Evolutionary conservation across 2,329 filamentous ascomycete genomes (phyloP).

Genomic region (Fusarium agapanthi): DNA sequence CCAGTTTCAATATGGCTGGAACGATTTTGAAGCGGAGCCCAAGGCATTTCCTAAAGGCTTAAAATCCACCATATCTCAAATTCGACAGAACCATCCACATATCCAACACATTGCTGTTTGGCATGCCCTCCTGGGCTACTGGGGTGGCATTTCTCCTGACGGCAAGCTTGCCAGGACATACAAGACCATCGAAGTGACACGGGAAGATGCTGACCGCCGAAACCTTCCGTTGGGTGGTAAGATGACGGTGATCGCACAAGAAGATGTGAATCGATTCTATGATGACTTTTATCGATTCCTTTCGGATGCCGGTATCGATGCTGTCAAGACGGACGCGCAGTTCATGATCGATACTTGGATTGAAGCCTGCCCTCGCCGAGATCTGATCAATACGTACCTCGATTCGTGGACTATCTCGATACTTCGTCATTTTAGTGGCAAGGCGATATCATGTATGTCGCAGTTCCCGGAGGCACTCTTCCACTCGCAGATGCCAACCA

Average conservation of each 20-base stretch:
- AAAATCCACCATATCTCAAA: conserved; percentile 72
- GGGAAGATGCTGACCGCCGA: conserved; percentile 57
- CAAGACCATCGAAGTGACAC: conserved; percentile 71
- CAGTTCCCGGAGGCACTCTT: conserved; percentile 88
- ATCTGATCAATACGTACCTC: conserved; percentile 79
- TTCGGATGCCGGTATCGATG: conserved; percentile 76
- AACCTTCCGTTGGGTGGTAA: conserved; percentile 65
- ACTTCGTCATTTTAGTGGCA: conserved; percentile 79
- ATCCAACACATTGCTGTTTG: conserved; percentile 90
- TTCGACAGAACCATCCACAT: conserved; percentile 74
- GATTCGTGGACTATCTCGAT: conserved; percentile 85
- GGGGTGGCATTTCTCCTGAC: conserved; percentile 84
- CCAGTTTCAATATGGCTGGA: conserved; percentile 73
- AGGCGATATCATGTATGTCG: conserved; percentile 93
- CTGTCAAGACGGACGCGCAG: conserved; percentile 93
- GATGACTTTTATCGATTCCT: conserved; percentile 92
- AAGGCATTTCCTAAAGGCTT: conserved; percentile 83
- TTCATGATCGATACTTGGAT: conserved; percentile 84
- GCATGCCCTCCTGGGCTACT: conserved; percentile 91
- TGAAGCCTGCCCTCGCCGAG: conserved; percentile 73
- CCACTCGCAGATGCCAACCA: conserved; percentile 81
- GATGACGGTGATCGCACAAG: conserved; percentile 77
- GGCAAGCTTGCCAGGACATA: conserved; percentile 81
- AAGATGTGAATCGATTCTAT: conserved; percentile 81
- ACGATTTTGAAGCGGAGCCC: conserved; percentile 85